Conservation (phyloP, 1,139 yeast genomes). For the Yamadazyma triangularis region DNA sequence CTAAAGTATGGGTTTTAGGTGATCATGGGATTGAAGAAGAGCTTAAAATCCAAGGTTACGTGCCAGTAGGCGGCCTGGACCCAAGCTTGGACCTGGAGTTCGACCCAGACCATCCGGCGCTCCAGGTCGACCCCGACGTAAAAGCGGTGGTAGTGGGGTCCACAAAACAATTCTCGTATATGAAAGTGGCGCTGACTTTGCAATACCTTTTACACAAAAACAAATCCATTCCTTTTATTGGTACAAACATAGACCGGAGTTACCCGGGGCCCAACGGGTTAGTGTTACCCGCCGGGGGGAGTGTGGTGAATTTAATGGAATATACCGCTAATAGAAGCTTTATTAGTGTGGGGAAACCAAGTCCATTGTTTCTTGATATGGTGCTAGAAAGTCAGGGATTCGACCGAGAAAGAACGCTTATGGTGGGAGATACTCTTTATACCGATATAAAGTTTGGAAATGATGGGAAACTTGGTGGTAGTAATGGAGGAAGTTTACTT, state of each 20-base stretch:
- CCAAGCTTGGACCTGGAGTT: conserved; percentile 24
- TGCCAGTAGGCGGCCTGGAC: conserved; percentile 71
- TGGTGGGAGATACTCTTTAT: conserved; percentile 43
- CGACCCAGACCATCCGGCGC: conserved; percentile 42
- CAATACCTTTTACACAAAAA: conserved; percentile 33
- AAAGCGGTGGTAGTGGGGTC: conserved; percentile 41
- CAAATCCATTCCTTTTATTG: conserved; percentile 33
- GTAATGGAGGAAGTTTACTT: conserved; percentile 28
- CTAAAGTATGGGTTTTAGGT: conserved; percentile 82
- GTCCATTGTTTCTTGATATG: conserved; percentile 25
- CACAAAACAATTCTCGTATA: conserved; percentile 34
- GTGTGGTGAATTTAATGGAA: conserved; percentile 36
- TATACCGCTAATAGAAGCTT: conserved; percentile 31
- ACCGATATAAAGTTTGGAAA: conserved; percentile 43
- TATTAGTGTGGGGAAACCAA: conserved; percentile 39
- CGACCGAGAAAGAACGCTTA: conserved; percentile 25
- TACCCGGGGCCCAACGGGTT: conserved; percentile 39
- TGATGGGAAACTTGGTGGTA: conserved; percentile 31
- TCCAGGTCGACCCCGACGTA: conserved; percentile 38
- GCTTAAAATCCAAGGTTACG: conserved; percentile 60
- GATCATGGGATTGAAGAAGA: conserved; percentile 79
- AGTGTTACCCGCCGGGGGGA: conserved; percentile 40
- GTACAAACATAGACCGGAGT: conserved; percentile 37
- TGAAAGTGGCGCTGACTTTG: conserved; percentile 34
- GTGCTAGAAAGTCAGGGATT: conserved; percentile 25